Base-by-base conservation (phyloP, 2,329 filamentous ascomycete genomes). In the Emmonsia crescens region DNA sequence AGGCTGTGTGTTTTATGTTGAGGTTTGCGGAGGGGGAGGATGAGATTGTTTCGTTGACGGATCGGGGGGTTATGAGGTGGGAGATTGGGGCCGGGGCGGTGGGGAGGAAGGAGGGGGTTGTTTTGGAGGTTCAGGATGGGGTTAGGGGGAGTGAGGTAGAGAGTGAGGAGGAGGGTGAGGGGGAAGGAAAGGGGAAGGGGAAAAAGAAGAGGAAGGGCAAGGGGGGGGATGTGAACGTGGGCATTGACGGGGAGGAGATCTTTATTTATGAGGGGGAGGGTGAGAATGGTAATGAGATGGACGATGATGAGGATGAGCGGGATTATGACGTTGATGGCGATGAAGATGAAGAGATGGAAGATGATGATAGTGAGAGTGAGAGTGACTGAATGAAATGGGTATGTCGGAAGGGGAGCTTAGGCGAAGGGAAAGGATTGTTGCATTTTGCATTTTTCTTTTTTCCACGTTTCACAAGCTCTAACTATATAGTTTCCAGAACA, bases 11-110 rank as follows among this genome's bases (percentile, higher is more conserved):
- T 61, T 76, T 72, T 52, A 69, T 72, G 59, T 56, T 77, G 52
- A 62, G 63, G 19, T 77, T 77, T 64, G 68, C 66, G 14, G 63
- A 67, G 2, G 60, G 66, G 12, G 75, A 77, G 63, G 66, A 78
- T 61, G 73, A 77, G 61, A 63, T 78, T 29, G 57, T 76, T 62
- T 72, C 72, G 9, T 65, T 78, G 58, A 78, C 77, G 14, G 76
- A 78, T 66, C 70, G 71, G 49, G 77, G 76, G 9, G 52, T 78
- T 29, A 70, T 77, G 69, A 64, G 69, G 3, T 73, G 75, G 71
- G 64, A 73, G 65, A 64, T 78, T 31, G 64, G 71, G n/a, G 67
- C 72, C 14, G 59, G 64, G 36, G 70, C 71, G 2, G 67, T 60
- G 51, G 69, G 71, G 2, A 67, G 62, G 44, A 68, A 69, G 60